phyloP scores from a whole-genome alignment of 257 asterid species.

The Salvia hispanica region DNA sequence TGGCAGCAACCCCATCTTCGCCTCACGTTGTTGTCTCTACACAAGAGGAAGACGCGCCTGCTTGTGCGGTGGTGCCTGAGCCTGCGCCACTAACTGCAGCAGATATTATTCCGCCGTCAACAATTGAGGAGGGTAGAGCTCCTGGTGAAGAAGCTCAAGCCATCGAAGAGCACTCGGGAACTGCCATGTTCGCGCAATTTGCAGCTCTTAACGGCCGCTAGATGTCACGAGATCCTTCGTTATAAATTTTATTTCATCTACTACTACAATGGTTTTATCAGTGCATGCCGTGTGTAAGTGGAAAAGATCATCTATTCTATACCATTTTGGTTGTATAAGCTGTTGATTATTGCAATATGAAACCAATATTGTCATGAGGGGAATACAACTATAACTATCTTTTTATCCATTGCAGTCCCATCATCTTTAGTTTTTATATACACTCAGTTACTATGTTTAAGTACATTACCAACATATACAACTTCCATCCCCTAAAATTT shows the following conservation, averaged over 20 bases:
- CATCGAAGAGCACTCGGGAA: constrained; percentile 74
- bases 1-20: constrained; percentile 29
- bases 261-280: neutral
- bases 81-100: neutral
- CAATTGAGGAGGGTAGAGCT: constrained; percentile 30
- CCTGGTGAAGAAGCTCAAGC: constrained; percentile 46
- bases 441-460: no score
- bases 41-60: neutral
- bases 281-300: neutral
- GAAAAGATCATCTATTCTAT: constrained; percentile 23
- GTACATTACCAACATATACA: no score
- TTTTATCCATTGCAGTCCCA: no score
- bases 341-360: neutral
- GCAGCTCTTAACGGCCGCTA: constrained; percentile 70
- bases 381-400: constrained; percentile 12
- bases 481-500: no score
- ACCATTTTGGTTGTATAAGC: neutral
- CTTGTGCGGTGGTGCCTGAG: neutral
- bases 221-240: constrained; percentile 8
- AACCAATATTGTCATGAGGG: constrained; percentile 16
- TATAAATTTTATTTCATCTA: neutral
- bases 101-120: constrained; percentile 32
- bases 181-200: constrained; percentile 79
- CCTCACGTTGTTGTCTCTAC: no score
- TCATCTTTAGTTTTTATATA: no score